phyloP scores from a whole-genome alignment of 2,329 filamentous ascomycete species.

The Didymosphaeria variabile region DNA sequence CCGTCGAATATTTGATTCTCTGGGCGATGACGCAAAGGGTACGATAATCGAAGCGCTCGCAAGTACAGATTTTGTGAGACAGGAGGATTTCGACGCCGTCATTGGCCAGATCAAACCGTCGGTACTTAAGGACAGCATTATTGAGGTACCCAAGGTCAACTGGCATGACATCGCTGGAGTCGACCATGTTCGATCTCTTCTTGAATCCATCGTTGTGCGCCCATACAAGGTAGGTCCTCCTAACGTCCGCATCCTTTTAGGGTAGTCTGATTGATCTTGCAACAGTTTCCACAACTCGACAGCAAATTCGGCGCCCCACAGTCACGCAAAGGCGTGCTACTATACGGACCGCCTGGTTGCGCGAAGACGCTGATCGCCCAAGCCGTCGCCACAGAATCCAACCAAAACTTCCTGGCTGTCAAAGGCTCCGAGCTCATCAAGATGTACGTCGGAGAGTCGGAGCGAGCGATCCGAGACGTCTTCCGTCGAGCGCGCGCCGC shows the following conservation, averaged over 20 bases:
- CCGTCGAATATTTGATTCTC: constrained; percentile 26
- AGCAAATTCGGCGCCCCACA: constrained; percentile 45
- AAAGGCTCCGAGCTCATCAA: constrained; percentile 93
- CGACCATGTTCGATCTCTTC: constrained; percentile 71
- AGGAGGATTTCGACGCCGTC: constrained; percentile 70
- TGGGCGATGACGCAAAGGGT: constrained; percentile 35
- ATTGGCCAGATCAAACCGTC: constrained; percentile 77
- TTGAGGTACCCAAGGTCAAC: constrained; percentile 84
- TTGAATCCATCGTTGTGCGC: constrained; percentile 67
- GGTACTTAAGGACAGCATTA: constrained; percentile 87
- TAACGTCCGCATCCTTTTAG: neutral
- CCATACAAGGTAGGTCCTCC: constrained; percentile 60
- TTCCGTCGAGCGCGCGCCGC: constrained; percentile 88
- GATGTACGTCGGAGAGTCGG: constrained; percentile 97
- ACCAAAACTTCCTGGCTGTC: constrained; percentile 92
- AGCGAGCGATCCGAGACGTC: constrained; percentile 83
- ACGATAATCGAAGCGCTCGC: constrained; percentile 29
- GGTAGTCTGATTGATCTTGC: constrained; percentile 16
- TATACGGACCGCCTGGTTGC: constrained; percentile 93
- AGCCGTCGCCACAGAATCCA: constrained; percentile 87
- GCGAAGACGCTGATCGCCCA: constrained; percentile 94
- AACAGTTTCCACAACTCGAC: constrained; percentile 46
- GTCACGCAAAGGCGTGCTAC: constrained; percentile 79
- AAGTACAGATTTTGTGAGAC: constrained; percentile 33
- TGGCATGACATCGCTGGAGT: constrained; percentile 93